These are phyloP conservation scores for Earliella scabrosa DNA, from an alignment of 1,284 basidiomycete genomes.

Conservation along the genomic window DNA sequence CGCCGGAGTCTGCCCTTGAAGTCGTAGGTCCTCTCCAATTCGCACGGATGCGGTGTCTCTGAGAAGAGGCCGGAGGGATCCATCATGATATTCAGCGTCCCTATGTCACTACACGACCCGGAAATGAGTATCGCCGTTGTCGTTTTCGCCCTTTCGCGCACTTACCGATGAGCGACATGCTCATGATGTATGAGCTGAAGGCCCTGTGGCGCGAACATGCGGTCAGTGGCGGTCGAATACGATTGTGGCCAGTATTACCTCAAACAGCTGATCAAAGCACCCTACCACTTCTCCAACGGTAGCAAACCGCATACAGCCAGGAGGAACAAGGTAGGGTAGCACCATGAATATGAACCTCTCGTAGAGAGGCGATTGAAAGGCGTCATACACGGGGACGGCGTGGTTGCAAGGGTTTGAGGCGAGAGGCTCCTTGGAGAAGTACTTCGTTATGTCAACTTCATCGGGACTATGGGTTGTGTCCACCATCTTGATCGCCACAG, in stretches of 20 bases:
- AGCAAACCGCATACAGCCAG: background rate
- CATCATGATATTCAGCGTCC: constrained; percentile 39
- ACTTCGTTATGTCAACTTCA: constrained; percentile 21
- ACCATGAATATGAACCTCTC: constrained; percentile 25
- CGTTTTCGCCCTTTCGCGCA: too few relatives aligned
- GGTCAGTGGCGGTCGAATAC: background rate
- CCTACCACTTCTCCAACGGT: background rate
- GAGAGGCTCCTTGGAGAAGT: constrained; percentile 23
- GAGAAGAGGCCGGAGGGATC: constrained; percentile 34
- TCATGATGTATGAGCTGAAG: constrained; percentile 31
- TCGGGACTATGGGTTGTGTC: constrained; percentile 5
- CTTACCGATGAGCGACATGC: constrained; percentile 30
- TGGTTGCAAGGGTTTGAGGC: constrained; percentile 20
- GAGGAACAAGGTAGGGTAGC: background rate
- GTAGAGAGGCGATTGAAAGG: constrained; percentile 17
- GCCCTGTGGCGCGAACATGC: constrained; percentile 18
- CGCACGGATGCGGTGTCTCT: constrained; percentile 33
- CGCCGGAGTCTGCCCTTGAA: constrained; percentile 22
- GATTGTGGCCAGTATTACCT: constrained; percentile 18
- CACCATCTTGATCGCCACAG: constrained; percentile 30
- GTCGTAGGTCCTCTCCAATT: background rate
- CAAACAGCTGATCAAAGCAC: constrained; percentile 13
- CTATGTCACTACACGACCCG: constrained; percentile 37
- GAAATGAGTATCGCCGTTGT: background rate
- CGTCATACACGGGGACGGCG: constrained; percentile 25